Percentiles rank a stretch among this genome's conserved stretches.
phyloP scores from a whole-genome alignment of 1,284 basidiomycete genomes.

The Boletellus dicymbophilus region DNA sequence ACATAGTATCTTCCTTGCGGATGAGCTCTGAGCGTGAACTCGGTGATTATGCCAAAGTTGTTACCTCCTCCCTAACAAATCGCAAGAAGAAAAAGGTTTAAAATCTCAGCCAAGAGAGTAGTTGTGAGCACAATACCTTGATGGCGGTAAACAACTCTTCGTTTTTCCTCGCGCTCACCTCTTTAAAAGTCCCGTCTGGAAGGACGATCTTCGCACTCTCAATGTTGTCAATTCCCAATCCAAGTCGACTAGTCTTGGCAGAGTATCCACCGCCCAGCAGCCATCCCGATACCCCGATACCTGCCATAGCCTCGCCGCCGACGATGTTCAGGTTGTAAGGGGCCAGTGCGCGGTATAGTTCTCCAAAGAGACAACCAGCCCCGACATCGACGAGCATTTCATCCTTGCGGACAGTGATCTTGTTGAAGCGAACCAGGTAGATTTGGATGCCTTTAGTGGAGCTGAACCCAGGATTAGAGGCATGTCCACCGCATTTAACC shows the following conservation, averaged over 20 bases:
- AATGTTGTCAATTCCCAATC: slow-evolving; percentile 47
- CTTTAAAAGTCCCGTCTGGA: slow-evolving; percentile 39
- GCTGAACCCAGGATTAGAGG: slow-evolving; percentile 5
- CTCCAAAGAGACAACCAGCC: slow-evolving; percentile 49
- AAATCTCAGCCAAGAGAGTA: background rate
- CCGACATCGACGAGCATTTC: slow-evolving; percentile 43
- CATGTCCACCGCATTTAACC: slow-evolving; percentile 6
- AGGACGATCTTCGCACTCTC: slow-evolving; percentile 40
- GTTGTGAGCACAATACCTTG: slow-evolving; percentile 28
- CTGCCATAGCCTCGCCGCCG: slow-evolving; percentile 40
- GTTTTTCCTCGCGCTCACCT: slow-evolving; percentile 17
- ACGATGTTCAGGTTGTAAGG: slow-evolving; percentile 43
- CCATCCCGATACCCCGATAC: slow-evolving; percentile 50
- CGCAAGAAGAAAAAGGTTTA: background rate
- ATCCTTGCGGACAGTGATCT: slow-evolving; percentile 26
- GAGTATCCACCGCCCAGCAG: slow-evolving; percentile 52
- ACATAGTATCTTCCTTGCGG: background rate
- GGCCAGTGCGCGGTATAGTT: slow-evolving; percentile 45
- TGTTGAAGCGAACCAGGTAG: slow-evolving; percentile 44
- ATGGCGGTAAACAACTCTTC: slow-evolving; percentile 43
- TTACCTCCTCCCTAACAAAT: slow-evolving; percentile 28
- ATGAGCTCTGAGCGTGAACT: slow-evolving; percentile 23
- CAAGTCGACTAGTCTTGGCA: slow-evolving; percentile 41
- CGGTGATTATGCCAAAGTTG: slow-evolving; percentile 32
- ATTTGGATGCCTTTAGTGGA: slow-evolving; percentile 52